These are phyloP conservation scores for Fusarium tuaranense DNA, from an alignment of 2,329 filamentous ascomycete genomes.

Conservation along the genomic window DNA sequence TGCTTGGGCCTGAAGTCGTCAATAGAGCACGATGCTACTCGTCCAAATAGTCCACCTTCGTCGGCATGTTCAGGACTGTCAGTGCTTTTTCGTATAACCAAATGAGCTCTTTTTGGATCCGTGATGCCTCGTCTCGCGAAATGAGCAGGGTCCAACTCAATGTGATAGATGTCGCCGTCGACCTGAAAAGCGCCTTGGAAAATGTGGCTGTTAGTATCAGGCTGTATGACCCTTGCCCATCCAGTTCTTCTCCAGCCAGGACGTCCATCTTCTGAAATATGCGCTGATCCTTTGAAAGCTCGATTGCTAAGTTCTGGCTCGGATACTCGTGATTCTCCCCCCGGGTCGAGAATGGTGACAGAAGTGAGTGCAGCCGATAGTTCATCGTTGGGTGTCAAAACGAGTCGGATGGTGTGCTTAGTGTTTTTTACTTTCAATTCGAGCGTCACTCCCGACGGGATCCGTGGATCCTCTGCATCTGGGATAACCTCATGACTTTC, in stretches of 20 bases:
- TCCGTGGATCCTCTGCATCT: not conserved
- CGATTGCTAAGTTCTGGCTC: not conserved
- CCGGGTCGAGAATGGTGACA: not conserved
- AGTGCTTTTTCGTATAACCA: not conserved
- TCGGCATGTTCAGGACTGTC: not conserved
- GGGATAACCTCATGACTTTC: not conserved
- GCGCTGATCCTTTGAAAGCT: not conserved
- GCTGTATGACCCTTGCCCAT: not conserved
- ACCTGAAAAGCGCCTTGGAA: not conserved
- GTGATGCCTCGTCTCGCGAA: not conserved
- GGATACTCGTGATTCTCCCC: not conserved
- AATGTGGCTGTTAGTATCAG: not conserved
- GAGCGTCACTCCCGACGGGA: not conserved
- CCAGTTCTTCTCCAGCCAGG: not conserved
- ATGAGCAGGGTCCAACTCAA: not conserved
- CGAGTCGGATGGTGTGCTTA: not conserved
- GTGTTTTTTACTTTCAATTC: not conserved
- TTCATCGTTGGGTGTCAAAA: not conserved
- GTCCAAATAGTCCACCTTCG: rapidly evolving
- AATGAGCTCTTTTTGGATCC: not conserved
- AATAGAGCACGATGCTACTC: not conserved
- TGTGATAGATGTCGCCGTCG: not conserved
- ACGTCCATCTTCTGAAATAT: not conserved
- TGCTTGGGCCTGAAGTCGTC: not conserved
- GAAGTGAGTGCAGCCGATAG: not conserved